Percentiles rank a stretch among this genome's conserved stretches.
These are phyloP conservation scores for Trichoderma atroviride DNA, from an alignment of 2,329 filamentous ascomycete genomes.

Conservation along the genomic window DNA sequence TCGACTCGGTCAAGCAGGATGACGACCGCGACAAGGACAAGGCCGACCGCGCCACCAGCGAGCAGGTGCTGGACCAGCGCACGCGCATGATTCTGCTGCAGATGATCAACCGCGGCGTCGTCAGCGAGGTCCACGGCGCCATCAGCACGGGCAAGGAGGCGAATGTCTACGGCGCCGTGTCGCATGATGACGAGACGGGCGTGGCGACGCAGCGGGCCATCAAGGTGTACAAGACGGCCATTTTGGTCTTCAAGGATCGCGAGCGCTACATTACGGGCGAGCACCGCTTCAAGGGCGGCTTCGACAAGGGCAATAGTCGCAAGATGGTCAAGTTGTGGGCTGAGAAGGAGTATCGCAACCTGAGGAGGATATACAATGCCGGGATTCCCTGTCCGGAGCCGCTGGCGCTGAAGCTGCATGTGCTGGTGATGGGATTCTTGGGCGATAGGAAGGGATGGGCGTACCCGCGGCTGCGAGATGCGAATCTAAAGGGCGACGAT, in stretches of 20 bases:
- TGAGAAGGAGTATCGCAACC: slow-evolving; percentile 95
- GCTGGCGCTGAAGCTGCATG: slow-evolving; percentile 85
- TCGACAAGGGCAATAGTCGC: slow-evolving; percentile 91
- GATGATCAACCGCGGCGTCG: slow-evolving; percentile 89
- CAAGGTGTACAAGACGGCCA: slow-evolving; percentile 99
- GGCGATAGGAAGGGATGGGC: slow-evolving; percentile 85
- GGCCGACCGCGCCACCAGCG: slow-evolving; percentile 88
- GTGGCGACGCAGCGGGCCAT: slow-evolving; percentile 76
- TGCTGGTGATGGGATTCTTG: slow-evolving; percentile 92
- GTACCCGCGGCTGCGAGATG: slow-evolving; percentile 86
- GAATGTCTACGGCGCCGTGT: slow-evolving; percentile 92
- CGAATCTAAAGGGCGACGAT: slow-evolving; percentile 70
- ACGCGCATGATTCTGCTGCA: slow-evolving; percentile 95
- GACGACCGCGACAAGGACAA: slow-evolving; percentile 72
- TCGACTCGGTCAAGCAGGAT: slow-evolving; percentile 65
- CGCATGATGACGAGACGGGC: slow-evolving; percentile 57
- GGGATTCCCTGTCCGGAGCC: slow-evolving; percentile 92
- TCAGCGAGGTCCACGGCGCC: slow-evolving; percentile 92
- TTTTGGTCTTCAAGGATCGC: slow-evolving; percentile 95
- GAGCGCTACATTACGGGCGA: slow-evolving; percentile 96
- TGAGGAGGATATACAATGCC: slow-evolving; percentile 79
- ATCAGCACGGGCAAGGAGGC: slow-evolving; percentile 97
- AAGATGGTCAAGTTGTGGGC: slow-evolving; percentile 99
- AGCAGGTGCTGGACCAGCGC: slow-evolving; percentile 90
- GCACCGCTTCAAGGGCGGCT: slow-evolving; percentile 85